Percentiles rank a stretch among this genome's conserved stretches.
phyloP scores from a whole-genome alignment of 345 rosid genomes.

The Brassica napus region DNA sequence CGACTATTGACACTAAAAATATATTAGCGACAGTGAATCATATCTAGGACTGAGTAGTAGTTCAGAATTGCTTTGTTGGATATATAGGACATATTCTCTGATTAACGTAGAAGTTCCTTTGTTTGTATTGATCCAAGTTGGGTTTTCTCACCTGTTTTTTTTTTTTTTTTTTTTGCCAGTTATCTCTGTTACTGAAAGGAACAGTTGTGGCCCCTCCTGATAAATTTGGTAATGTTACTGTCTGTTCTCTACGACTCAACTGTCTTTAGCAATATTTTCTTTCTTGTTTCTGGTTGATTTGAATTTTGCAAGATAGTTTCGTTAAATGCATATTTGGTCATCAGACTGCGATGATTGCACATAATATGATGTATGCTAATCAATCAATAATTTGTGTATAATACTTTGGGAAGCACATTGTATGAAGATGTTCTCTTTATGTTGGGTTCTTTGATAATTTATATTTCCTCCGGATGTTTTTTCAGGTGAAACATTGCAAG shows the following conservation, averaged over 20 bases:
- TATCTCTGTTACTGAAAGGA: constrained; percentile 86
- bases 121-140: constrained; percentile 16
- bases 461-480: constrained; percentile 23
- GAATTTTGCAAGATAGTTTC: constrained; percentile 15
- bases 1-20: not conserved
- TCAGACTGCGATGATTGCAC: constrained; percentile 5
- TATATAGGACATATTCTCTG: constrained; percentile 29
- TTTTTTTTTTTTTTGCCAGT: constrained; percentile 45
- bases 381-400: constrained; percentile 15
- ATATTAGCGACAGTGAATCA: not conserved
- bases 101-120: constrained; percentile 20
- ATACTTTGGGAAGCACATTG: not conserved
- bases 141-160: constrained; percentile 30
- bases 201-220: constrained; percentile 98
- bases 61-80: not conserved
- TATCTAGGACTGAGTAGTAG: constrained; percentile 6
- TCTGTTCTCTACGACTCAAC: not conserved
- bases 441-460: constrained; percentile 13
- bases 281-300: constrained; percentile 1
- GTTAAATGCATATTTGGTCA: constrained; percentile 9
- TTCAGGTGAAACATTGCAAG: constrained; percentile 84
- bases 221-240: constrained; percentile 72
- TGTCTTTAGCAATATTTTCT: not conserved
- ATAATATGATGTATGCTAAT: constrained; percentile 4
- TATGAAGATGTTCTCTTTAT: constrained; percentile 10